A percentile compares a stretch with the other conserved stretches of the same genome.
These are phyloP conservation scores for Prunus dulcis DNA, from an alignment of 306 rosid species.

Conservation along the genomic window DNA sequence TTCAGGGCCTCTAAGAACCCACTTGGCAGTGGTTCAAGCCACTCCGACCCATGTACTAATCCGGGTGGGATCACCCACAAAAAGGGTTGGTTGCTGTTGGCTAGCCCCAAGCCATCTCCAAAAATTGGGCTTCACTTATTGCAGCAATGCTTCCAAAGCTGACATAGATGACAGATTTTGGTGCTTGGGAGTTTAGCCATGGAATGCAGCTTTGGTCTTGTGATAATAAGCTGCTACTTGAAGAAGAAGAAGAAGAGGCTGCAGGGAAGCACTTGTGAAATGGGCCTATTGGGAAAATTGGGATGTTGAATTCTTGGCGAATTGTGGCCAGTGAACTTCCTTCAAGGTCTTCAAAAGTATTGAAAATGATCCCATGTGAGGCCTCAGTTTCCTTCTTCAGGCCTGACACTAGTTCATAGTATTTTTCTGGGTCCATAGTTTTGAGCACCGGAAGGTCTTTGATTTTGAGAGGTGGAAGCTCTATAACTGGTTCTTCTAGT, in stretches of 20 bases:
- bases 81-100: conserved; percentile 43
- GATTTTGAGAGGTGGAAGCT: conserved; percentile 3
- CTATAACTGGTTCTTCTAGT: conserved; percentile 37
- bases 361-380: conserved; percentile 52
- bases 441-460: conserved; percentile 41
- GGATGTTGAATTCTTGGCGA: conserved; percentile 25
- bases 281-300: conserved; percentile 59
- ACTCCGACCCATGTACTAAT: conserved; percentile 31
- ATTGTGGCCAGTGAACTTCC: conserved; percentile 25
- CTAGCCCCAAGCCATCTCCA: conserved; percentile 60
- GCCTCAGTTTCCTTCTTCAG: conserved; percentile 25
- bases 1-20: conserved; percentile 34
- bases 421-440: conserved; percentile 14
- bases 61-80: conserved; percentile 51
- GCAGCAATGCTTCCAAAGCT: conserved; percentile 53
- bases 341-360: conserved; percentile 49
- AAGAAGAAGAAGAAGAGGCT: neutral
- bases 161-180: conserved; percentile 45
- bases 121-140: conserved; percentile 19
- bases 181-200: conserved; percentile 44
- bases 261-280: conserved; percentile 44
- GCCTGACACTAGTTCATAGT: conserved; percentile 13
- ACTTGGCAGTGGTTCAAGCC: conserved; percentile 42
- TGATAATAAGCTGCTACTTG: conserved; percentile 30
- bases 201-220: conserved; percentile 45